A percentile compares a stretch with the other conserved stretches of the same genome.
phyloP scores from a whole-genome alignment of 768 basidiomycete species.

The Melanogaster broomeanus region DNA sequence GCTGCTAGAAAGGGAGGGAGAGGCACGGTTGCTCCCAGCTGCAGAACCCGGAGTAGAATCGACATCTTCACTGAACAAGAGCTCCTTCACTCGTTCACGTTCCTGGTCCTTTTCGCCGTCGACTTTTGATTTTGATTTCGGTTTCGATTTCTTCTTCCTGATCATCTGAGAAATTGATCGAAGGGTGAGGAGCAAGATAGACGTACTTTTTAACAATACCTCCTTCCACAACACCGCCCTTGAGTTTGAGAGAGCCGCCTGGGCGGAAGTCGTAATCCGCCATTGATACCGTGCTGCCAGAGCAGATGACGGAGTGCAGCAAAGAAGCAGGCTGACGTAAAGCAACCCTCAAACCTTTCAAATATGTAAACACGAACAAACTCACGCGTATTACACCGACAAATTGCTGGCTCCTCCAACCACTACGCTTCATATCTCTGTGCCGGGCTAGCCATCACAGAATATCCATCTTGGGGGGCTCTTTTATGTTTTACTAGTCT shows the following conservation, averaged over 20 bases:
- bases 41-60: constrained; percentile 43
- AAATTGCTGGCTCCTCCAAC: background rate
- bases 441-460: background rate
- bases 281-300: constrained; percentile 47
- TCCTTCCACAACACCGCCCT: constrained; percentile 77
- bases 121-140: constrained; percentile 65
- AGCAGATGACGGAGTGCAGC: constrained; percentile 17
- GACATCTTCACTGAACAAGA: constrained; percentile 49
- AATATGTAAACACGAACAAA: constrained; percentile 30
- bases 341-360: constrained; percentile 6
- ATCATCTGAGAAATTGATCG: constrained; percentile 10
- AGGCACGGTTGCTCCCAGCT: constrained; percentile 58
- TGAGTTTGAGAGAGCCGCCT: constrained; percentile 88
- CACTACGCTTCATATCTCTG: background rate
- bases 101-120: constrained; percentile 47
- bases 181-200: background rate
- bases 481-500: constrained; percentile 16
- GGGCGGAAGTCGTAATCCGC: constrained; percentile 85
- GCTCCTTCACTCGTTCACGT: constrained; percentile 47
- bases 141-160: constrained; percentile 84
- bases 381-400: background rate
- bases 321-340: constrained; percentile 33
- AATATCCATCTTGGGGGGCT: background rate
- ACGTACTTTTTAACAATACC: constrained; percentile 83
- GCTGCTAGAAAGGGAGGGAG: constrained; percentile 55